These are phyloP conservation scores for Populus tomentosa DNA, from an alignment of 441 rosid genomes.

Conservation along the genomic window DNA sequence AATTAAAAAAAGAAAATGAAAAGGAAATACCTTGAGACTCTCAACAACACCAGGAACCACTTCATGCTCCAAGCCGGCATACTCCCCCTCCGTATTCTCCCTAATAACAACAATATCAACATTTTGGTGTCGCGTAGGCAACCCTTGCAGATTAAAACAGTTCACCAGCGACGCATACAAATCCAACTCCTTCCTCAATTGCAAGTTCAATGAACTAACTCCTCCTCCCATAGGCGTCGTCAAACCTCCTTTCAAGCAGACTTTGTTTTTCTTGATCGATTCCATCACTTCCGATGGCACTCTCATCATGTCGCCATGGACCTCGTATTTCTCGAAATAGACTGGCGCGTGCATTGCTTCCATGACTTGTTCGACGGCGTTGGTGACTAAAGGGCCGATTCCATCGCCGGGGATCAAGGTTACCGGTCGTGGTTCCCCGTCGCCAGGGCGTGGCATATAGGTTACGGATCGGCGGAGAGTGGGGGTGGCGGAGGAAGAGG, in stretches of 20 bases:
- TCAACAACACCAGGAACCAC: constrained; percentile 97
- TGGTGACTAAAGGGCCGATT: constrained; percentile 79
- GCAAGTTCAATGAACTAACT: constrained; percentile 81
- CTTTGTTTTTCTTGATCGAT: constrained; percentile 92
- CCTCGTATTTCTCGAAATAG: constrained; percentile 74
- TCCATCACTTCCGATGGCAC: constrained; percentile 74
- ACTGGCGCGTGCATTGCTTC: constrained; percentile 97
- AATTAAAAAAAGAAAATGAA: too few relatives aligned
- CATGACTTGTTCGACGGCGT: constrained; percentile 88
- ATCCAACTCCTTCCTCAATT: constrained; percentile 82
- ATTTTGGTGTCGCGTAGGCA: constrained; percentile 73
- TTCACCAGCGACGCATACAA: constrained; percentile 85
- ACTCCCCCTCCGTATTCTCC: constrained; percentile 98
- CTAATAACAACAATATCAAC: constrained; percentile 94
- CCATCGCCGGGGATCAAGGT: constrained; percentile 87
- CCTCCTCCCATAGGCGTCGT: constrained; percentile 93
- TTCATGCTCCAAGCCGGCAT: constrained; percentile 86
- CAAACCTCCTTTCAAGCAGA: constrained; percentile 92
- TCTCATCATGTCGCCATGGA: constrained; percentile 82
- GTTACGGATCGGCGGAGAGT: constrained; percentile 56
- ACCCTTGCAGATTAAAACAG: constrained; percentile 79
- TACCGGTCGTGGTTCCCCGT: constrained; percentile 42
- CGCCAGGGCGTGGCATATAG: constrained; percentile 31
- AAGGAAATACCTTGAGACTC: constrained; percentile 76
- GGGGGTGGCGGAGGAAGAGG: background rate